Base-by-base conservation (phyloP, 73 alveolate species). In the Tetrahymena borealis region DNA sequence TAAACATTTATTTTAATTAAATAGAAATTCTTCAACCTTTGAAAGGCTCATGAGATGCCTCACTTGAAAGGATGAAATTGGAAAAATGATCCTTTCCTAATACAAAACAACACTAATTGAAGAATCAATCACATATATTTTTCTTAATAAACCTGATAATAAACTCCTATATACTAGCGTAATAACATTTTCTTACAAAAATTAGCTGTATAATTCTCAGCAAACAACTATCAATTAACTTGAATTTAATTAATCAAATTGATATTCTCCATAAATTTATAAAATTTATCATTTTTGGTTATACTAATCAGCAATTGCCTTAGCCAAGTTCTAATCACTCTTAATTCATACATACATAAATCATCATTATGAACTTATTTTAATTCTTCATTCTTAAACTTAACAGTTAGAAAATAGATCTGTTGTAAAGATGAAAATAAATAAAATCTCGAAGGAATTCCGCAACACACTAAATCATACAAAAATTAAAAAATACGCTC, bases 361-460 rank as follows among this genome's bases (percentile, higher is more conserved):
- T 60, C 28, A 60, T n/a, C n/a, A n/a, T n/a, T n/a, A n/a, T n/a
- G n/a, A n/a, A 60, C 85, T 60, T 60, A 60, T 60, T 60, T 60
- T 60, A 60, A 60, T 60, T 60, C 85, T 60, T 60, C 85, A 60
- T 60, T 60, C 85, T 60, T 60, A 60, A 60, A 60, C 85, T 18
- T 60, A 60, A 60, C 85, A 60, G 85, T 60, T 60, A 60, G 85
- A 60, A 41, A n/a, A 60, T 60, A 60, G 85, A 60, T 60, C 85
- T 60, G 85, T 60, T 60, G 85, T 60, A 60, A 60, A 24, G 85
- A 60, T 7, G 16, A 60, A 60, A 60, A 60, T 60, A 60, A 60
- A 60, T 15, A 60, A 60, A 60, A 60, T 60, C 78, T 41, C 78
- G 78, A 41, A 41, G 78, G 20, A 41, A 60, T n/a, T n/a, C 31